Conservation (phyloP, 768 basidiomycete species). For the Tricholoma furcatifolium region DNA sequence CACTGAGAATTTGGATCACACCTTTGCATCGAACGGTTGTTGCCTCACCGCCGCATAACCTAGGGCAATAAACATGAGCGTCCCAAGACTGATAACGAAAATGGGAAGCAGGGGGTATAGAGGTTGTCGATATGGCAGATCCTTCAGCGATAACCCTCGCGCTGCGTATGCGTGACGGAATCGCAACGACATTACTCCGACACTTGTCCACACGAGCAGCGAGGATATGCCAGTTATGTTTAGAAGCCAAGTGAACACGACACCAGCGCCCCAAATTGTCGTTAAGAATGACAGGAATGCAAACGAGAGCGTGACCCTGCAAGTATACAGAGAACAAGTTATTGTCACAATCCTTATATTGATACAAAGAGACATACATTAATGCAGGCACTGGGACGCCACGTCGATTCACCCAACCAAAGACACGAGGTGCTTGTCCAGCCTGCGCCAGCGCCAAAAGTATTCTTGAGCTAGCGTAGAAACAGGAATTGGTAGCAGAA, state of each 20-base stretch:
- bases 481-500: conserved; percentile 64
- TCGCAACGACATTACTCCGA: conserved; percentile 53
- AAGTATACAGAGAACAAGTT: conserved; percentile 10
- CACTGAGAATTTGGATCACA: conserved; percentile 17
- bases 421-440: conserved; percentile 64
- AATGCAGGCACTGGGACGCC: conserved; percentile 63
- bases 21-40: conserved; percentile 42
- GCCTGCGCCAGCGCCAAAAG: conserved; percentile 58
- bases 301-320: conserved; percentile 46
- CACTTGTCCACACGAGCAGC: conserved; percentile 65
- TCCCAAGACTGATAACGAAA: conserved; percentile 46
- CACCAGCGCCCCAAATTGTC: conserved; percentile 55
- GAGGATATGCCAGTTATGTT: conserved; percentile 67
- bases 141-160: conserved; percentile 47
- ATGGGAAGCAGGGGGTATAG: conserved; percentile 53
- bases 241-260: conserved; percentile 58
- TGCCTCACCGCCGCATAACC: conserved; percentile 49
- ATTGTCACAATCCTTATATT: conserved; percentile 20
- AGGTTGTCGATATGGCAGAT: conserved; percentile 60
- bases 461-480: conserved; percentile 66
- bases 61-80: conserved; percentile 53
- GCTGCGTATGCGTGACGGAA: conserved; percentile 62
- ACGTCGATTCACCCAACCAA: conserved; percentile 61
- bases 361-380: conserved; percentile 37
- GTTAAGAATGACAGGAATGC: conserved; percentile 53